Evolutionary conservation across 768 basidiomycete genomes (phyloP), one percentile per base, ranked within the genome.

Genomic region (Candolleomyces aberdarensis): DNA sequence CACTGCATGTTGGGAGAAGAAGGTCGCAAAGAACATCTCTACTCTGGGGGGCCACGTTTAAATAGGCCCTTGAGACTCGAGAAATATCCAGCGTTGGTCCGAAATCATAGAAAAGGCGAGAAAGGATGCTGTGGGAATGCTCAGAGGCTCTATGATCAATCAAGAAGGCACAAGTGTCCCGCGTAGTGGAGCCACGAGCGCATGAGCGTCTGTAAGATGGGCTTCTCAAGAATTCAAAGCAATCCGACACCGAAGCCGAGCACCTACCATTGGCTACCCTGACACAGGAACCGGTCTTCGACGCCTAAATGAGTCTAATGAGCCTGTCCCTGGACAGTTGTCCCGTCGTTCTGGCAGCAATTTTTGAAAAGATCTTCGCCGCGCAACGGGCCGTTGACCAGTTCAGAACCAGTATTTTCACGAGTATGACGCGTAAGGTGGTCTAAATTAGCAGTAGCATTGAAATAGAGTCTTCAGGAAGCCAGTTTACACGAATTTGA

Each of bases 401-500:
- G 48, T 10, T 49, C 20, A 26, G 51, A 52, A 26, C 31, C 51
- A 52, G 14, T 13, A 9, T 52, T 29, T 29, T 3, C 13, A 52
- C 51, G 51, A 8, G 29, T 32, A 29, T 15, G 51, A 52, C 29
- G 51, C 20, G 20, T n/a, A 13, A 19, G 20, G 5, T 49, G 48
- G 20, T 13, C 20, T 32, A 11, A 52, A 52, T 52, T 2, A 52
- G 22, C 22, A 15, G 11, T 26, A 29, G 13, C 4, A 26, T 52
- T 26, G 20, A 29, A 32, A 32, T 13, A 32, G 20, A 26, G 29
- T 3, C 29, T 19, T 29, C 51, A 52, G 51, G 51, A 52, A 52
- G 51, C 51, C 11, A 52, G 51, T 29, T 52, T 52, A 52, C 31
- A 52, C 51, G 51, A 52, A 32, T 32, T 52, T 52, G 51, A 52